Evolutionary conservation across 2,329 filamentous ascomycete species (phyloP).

Genomic region (Trichophyton schoenleinii): DNA sequence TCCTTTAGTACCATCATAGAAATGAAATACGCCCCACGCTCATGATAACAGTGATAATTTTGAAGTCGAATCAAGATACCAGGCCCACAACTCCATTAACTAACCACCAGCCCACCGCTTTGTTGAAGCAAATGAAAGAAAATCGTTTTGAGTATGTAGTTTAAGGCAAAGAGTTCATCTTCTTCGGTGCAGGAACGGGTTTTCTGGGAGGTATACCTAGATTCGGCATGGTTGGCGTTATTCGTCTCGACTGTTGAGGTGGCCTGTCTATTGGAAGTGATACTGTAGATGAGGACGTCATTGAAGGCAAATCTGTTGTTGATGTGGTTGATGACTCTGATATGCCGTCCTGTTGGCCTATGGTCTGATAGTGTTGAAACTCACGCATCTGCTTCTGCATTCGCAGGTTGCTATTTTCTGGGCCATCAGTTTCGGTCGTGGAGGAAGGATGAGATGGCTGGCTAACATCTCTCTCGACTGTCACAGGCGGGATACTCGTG

Average conservation of each 20-base stretch:
- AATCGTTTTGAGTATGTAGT: no score
- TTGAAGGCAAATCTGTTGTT: not conserved
- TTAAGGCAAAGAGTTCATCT: not conserved
- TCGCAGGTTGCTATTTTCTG: not conserved
- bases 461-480: not conserved
- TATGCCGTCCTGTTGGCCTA: not conserved
- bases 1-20: not conserved
- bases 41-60: not conserved
- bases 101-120: not conserved
- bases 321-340: not conserved
- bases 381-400: not conserved
- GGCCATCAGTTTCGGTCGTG: not conserved
- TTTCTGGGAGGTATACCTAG: slow-evolving; percentile 11
- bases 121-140: not conserved
- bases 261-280: not conserved
- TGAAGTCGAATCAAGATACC: not conserved
- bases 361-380: not conserved
- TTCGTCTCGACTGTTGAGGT: slow-evolving; percentile 4
- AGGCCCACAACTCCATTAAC: not conserved
- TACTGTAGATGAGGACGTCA: slow-evolving; percentile 1
- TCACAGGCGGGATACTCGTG: not conserved
- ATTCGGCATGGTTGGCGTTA: not conserved
- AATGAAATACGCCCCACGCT: not conserved
- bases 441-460: not conserved
- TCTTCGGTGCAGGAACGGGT: slow-evolving; percentile 7